Evolutionary conservation across 2,329 filamentous ascomycete genomes (phyloP).

Genomic region (Epichloe sylvatica): DNA sequence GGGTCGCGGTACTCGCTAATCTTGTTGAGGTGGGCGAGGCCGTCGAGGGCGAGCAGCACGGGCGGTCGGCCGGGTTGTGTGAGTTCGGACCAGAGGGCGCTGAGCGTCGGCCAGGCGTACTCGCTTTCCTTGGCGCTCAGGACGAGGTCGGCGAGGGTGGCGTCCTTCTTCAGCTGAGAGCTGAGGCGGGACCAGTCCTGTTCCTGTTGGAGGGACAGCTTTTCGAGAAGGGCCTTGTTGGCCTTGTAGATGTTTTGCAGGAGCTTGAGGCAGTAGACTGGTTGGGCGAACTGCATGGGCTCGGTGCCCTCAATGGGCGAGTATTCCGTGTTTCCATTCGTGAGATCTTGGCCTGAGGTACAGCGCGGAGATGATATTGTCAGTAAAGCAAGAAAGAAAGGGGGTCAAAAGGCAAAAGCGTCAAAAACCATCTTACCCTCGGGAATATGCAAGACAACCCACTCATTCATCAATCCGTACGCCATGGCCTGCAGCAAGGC

Average conservation of each 20-base stretch:
- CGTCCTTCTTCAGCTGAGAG: constrained; percentile 33
- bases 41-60: constrained; percentile 66
- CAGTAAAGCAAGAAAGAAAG: background rate
- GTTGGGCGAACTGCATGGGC: constrained; percentile 58
- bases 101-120: constrained; percentile 65
- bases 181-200: constrained; percentile 29
- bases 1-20: constrained; percentile 60
- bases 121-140: constrained; percentile 62
- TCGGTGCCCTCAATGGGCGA: constrained; percentile 47
- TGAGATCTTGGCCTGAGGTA: constrained; percentile 55
- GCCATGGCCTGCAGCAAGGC: constrained; percentile 71
- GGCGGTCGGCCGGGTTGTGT: constrained; percentile 35
- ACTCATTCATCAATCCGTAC: constrained; percentile 67
- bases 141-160: constrained; percentile 54
- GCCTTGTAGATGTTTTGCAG: constrained; percentile 59
- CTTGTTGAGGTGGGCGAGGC: constrained; percentile 68
- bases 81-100: constrained; percentile 71
- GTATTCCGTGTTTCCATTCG: constrained; percentile 71
- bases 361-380: background rate
- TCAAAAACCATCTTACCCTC: constrained; percentile 51
- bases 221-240: constrained; percentile 51
- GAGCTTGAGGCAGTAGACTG: constrained; percentile 59
- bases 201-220: constrained; percentile 29
- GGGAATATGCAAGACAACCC: constrained; percentile 80
- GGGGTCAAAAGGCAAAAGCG: background rate